A percentile compares a stretch with the other conserved stretches of the same genome.
Evolutionary conservation across 176 grass and related monocot species (phyloP).

Genomic region (Secale cereale): DNA sequence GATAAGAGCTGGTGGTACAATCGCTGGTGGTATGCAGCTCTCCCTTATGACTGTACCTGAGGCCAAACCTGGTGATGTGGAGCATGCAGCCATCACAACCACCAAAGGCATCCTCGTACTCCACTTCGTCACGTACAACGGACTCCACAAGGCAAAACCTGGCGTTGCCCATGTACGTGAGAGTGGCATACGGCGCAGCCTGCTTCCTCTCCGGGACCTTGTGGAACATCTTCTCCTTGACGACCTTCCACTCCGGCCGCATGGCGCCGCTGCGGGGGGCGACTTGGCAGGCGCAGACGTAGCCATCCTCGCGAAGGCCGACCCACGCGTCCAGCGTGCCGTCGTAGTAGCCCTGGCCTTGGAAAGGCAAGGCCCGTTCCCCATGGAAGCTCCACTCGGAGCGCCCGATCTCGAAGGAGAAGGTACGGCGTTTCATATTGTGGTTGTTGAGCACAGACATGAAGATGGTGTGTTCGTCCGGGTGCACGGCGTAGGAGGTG

Average conservation of each 20-base stretch:
- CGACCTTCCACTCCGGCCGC: not conserved
- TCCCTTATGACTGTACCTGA: conserved; percentile 6
- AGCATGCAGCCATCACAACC: not conserved
- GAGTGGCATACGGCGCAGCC: not conserved
- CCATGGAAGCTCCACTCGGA: not conserved
- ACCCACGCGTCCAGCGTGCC: conserved; percentile 3
- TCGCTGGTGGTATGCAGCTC: not conserved
- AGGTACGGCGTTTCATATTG: not conserved
- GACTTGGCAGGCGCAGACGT: conserved; percentile 1
- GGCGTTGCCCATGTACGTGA: not conserved
- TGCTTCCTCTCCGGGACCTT: not conserved
- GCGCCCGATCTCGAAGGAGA: not conserved
- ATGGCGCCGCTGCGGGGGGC: not conserved
- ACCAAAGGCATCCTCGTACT: not conserved
- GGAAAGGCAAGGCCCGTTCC: conserved; percentile 8
- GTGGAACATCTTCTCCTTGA: not conserved
- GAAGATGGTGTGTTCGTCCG: conserved; percentile 4
- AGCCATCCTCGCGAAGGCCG: not conserved
- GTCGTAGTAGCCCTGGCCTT: not conserved
- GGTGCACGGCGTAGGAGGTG: not conserved
- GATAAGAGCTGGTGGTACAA: not conserved
- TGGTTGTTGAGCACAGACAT: not conserved
- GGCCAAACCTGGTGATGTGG: not conserved
- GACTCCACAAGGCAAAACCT: not conserved
- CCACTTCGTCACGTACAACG: not conserved